These are phyloP conservation scores for Citrus australasica DNA, from an alignment of 345 rosid genomes.

Conservation along the genomic window DNA sequence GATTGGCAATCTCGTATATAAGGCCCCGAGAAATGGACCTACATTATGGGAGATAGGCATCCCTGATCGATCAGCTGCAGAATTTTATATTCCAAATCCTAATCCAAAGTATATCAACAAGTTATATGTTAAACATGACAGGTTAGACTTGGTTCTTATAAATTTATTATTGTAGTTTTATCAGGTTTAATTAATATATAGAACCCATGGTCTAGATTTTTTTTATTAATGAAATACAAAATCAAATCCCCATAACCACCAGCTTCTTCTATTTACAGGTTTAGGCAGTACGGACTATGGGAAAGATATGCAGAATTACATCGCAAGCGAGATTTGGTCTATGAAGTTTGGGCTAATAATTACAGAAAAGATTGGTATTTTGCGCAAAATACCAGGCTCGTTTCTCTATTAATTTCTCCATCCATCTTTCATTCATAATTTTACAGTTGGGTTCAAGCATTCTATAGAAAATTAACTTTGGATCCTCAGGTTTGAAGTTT, in stretches of 20 bases:
- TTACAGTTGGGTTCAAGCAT: too few species aligned
- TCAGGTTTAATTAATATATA: too few species aligned
- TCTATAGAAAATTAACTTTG: neutral
- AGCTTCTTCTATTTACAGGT: constrained; percentile 39
- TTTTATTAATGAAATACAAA: neutral
- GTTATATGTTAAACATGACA: constrained; percentile 67
- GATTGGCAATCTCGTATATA: constrained; percentile 58
- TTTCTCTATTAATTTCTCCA: neutral
- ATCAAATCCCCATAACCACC: neutral
- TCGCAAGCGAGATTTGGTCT: constrained; percentile 73
- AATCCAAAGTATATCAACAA: constrained; percentile 61
- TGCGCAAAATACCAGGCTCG: constrained; percentile 72
- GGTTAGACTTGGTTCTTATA: constrained; percentile 27
- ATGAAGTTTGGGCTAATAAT: constrained; percentile 62
- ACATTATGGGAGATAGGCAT: constrained; percentile 92
- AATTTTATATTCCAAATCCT: constrained; percentile 76
- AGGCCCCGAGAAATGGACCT: constrained; percentile 81
- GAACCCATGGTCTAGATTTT: neutral
- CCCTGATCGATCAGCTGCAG: constrained; percentile 80
- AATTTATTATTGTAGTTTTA: too few species aligned
- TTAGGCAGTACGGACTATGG: constrained; percentile 95
- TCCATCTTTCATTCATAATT: too few species aligned
- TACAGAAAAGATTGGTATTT: constrained; percentile 82
- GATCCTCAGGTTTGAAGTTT: too few species aligned
- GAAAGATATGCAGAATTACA: constrained; percentile 71